A percentile compares a stretch with the other conserved stretches of the same genome.
These are phyloP conservation scores for Talaromyces marneffei DNA, from an alignment of 2,329 filamentous ascomycete genomes.

Conservation along the genomic window DNA sequence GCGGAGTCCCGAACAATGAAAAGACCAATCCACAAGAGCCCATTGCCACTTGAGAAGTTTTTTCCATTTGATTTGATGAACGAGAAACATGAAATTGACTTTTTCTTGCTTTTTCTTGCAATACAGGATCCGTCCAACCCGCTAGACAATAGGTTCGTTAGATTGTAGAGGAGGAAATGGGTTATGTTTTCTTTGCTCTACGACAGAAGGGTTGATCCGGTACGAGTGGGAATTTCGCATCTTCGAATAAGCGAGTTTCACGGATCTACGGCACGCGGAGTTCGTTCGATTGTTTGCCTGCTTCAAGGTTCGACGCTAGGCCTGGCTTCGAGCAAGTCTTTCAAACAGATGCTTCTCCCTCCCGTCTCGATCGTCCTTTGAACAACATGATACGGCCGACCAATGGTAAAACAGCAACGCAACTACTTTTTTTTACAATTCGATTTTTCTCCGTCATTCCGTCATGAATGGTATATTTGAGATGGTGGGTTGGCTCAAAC, in stretches of 20 bases:
- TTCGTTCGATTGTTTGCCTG: neutral
- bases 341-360: neutral
- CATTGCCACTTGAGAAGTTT: slow-evolving; percentile 14
- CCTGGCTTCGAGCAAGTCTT: neutral
- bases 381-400: slow-evolving; percentile 24
- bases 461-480: slow-evolving; percentile 30
- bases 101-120: slow-evolving; percentile 42
- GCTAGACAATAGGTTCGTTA: slow-evolving; percentile 45
- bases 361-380: slow-evolving; percentile 6
- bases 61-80: slow-evolving; percentile 6
- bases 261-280: slow-evolving; percentile 8
- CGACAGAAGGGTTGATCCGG: neutral
- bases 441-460: slow-evolving; percentile 21
- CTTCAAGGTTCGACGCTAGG: neutral
- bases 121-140: slow-evolving; percentile 52
- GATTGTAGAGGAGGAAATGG: neutral
- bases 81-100: slow-evolving; percentile 43
- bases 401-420: slow-evolving; percentile 17
- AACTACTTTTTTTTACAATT: slow-evolving; percentile 15
- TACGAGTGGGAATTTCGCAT: neutral
- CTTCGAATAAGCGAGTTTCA: neutral
- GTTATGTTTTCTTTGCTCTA: slow-evolving; percentile 3
- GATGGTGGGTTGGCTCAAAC: slow-evolving; percentile 30
- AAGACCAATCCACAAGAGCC: slow-evolving; percentile 44
- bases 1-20: slow-evolving; percentile 40